Evolutionary conservation across 192 early-diverging fungal genomes (phyloP).

Genomic region (Backusella tarrabulga): DNA sequence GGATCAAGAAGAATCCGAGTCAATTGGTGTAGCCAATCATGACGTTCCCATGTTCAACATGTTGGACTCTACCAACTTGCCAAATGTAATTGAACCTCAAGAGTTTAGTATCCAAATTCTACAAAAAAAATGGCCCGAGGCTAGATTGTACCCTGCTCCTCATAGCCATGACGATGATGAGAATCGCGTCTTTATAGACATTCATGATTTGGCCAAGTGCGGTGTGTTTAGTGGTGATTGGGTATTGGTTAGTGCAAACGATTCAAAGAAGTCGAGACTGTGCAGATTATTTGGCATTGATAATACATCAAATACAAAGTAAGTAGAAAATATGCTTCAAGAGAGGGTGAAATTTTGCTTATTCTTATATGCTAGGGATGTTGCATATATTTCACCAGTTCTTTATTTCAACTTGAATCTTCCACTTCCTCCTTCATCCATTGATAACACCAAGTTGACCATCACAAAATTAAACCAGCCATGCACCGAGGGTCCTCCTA

Average conservation of each 20-base stretch:
- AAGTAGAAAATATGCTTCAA: not conserved
- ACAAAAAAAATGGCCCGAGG: constrained; percentile 36
- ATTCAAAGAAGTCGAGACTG: constrained; percentile 36
- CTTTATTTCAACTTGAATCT: constrained; percentile 62
- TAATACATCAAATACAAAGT: not conserved
- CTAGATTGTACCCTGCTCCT: constrained; percentile 47
- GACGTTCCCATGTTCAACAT: not conserved
- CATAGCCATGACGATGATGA: constrained; percentile 48
- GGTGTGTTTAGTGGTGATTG: constrained; percentile 63
- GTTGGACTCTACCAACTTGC: not conserved
- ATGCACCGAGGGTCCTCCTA: constrained; percentile 31
- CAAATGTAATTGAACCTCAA: constrained; percentile 19
- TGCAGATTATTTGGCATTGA: constrained; percentile 43
- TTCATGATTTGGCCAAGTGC: constrained; percentile 46
- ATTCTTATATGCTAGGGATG: not conserved
- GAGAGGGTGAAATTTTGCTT: not conserved
- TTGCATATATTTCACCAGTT: constrained; percentile 51
- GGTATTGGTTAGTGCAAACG: constrained; percentile 42
- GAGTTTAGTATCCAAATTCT: constrained; percentile 36
- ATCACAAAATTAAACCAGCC: constrained; percentile 21
- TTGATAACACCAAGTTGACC: constrained; percentile 9
- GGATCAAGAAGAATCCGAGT: not conserved
- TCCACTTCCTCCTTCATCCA: constrained; percentile 28
- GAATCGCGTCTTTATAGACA: constrained; percentile 49
- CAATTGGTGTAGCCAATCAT: not conserved